Percentiles rank a stretch among this genome's conserved stretches.
Conservation (phyloP, 495 filamentous ascomycete genomes). For the Apiosordaria backusii region DNA sequence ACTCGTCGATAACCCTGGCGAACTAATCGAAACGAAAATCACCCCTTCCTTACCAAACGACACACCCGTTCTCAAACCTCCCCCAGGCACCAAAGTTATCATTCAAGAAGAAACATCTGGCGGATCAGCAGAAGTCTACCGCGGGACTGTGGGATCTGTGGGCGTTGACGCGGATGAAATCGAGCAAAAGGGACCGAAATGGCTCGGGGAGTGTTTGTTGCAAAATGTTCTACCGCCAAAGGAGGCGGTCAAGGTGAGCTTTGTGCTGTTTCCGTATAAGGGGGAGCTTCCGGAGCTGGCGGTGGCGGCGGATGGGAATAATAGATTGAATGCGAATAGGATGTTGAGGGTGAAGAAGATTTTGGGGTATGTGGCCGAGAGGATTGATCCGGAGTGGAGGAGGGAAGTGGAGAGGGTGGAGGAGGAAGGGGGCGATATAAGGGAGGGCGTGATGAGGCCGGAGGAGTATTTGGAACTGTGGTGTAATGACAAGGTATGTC, state of each 20-base stretch:
- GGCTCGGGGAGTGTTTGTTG: slow-evolving; percentile 88
- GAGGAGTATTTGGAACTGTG: slow-evolving; percentile 93
- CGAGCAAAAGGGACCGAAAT: slow-evolving; percentile 79
- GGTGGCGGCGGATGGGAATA: slow-evolving; percentile 62
- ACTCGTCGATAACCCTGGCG: slow-evolving; percentile 51
- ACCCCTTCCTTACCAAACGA: slow-evolving; percentile 76
- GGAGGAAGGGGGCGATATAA: slow-evolving; percentile 44
- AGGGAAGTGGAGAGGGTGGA: slow-evolving; percentile 50
- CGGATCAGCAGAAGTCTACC: slow-evolving; percentile 86
- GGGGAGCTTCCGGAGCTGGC: slow-evolving; percentile 68
- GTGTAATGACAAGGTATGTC: slow-evolving; percentile 81
- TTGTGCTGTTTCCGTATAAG: slow-evolving; percentile 81
- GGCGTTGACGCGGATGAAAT: slow-evolving; percentile 76
- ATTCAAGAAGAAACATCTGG: slow-evolving; percentile 94
- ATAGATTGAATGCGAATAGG: slow-evolving; percentile 89
- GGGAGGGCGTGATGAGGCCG: slow-evolving; percentile 62
- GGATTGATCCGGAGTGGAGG: slow-evolving; percentile 63
- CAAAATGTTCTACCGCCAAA: slow-evolving; percentile 81
- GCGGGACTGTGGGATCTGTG: slow-evolving; percentile 76
- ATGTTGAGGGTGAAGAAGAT: slow-evolving; percentile 97
- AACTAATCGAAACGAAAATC: slow-evolving; percentile 59
- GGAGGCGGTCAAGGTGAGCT: slow-evolving; percentile 91
- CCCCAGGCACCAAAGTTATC: slow-evolving; percentile 75
- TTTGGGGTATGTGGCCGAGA: slow-evolving; percentile 84
- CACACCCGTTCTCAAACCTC: slow-evolving; percentile 79